Evolutionary conservation across 1,284 basidiomycete species (phyloP).

Genomic region (Rhodofomes roseus): DNA sequence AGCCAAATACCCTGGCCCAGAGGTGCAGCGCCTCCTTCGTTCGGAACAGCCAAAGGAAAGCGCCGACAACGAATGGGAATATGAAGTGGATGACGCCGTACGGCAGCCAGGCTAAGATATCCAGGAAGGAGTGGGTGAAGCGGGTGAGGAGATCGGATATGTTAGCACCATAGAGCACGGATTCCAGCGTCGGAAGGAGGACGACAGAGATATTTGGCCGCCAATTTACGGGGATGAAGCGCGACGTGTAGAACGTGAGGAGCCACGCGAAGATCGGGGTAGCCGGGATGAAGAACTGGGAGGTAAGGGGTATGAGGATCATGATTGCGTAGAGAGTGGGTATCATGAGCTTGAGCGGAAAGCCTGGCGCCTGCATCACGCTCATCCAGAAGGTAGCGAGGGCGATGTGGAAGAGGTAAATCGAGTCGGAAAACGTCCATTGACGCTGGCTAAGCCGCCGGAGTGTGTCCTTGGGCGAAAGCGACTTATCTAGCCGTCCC

Average conservation of each 20-base stretch:
- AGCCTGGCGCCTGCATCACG: conserved; percentile 71
- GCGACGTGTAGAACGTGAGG: conserved; percentile 81
- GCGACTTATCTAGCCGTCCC: conserved; percentile 72
- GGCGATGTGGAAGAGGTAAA: conserved; percentile 63
- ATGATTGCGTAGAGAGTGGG: conserved; percentile 70
- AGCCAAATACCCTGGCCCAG: conserved; percentile 90
- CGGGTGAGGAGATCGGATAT: conserved; percentile 95
- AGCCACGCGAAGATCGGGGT: conserved; percentile 86
- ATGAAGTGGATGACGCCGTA: conserved; percentile 93
- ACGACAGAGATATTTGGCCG: conserved; percentile 89
- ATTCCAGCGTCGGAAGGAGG: conserved; percentile 91
- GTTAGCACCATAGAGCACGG: conserved; percentile 94
- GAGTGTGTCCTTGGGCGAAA: conserved; percentile 70
- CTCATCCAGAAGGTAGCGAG: conserved; percentile 74
- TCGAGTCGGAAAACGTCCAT: conserved; percentile 56
- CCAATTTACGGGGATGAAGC: conserved; percentile 75
- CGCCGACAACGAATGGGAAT: conserved; percentile 77
- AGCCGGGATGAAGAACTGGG: conserved; percentile 90
- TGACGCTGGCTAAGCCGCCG: conserved; percentile 55
- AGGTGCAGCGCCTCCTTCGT: conserved; percentile 79
- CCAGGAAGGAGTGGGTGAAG: conserved; percentile 88
- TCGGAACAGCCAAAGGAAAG: conserved; percentile 78
- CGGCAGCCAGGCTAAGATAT: conserved; percentile 93
- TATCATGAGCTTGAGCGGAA: conserved; percentile 78
- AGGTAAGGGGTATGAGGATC: conserved; percentile 83